These are phyloP conservation scores for Saturnispora kantuleensis DNA, from an alignment of 805 yeast genomes.

Conservation along the genomic window DNA sequence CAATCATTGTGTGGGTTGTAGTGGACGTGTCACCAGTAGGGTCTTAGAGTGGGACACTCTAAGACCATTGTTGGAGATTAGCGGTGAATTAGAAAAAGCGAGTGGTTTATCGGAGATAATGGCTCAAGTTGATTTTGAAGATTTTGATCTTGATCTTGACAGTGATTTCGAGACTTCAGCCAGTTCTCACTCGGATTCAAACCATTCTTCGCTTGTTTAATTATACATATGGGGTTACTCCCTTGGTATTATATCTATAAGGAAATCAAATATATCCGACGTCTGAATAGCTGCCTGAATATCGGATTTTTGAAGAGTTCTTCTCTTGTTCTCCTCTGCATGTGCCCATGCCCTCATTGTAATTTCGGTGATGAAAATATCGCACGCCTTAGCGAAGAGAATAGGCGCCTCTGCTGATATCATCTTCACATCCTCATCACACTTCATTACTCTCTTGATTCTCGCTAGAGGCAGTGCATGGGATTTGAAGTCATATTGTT, in stretches of 20 bases:
- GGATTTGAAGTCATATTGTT: conserved; percentile 83
- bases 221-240: conserved; percentile 33
- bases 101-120: conserved; percentile 76
- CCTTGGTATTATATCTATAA: conserved; percentile 92
- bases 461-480: conserved; percentile 94
- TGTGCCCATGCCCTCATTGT: conserved; percentile 99
- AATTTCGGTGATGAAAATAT: conserved; percentile 88
- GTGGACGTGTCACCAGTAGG: conserved; percentile 42
- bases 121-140: conserved; percentile 50
- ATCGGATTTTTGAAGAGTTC: conserved; percentile 90
- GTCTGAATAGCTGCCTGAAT: conserved; percentile 92
- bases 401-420: conserved; percentile 98
- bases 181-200: background rate
- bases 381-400: conserved; percentile 95
- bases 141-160: conserved; percentile 28
- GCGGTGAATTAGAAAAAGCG: conserved; percentile 58
- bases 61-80: conserved; percentile 52
- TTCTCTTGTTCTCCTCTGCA: conserved; percentile 90
- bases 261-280: conserved; percentile 93
- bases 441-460: conserved; percentile 95
- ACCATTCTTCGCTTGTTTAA: too few species aligned
- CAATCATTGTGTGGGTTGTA: conserved; percentile 80
- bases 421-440: conserved; percentile 96
- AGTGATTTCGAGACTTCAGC: conserved; percentile 13
- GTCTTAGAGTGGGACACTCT: conserved; percentile 73